Evolutionary conservation across 208 protist species (phyloP), one percentile per base, ranked within the genome.

Genomic region (Endotrypanum monterogeii): DNA sequence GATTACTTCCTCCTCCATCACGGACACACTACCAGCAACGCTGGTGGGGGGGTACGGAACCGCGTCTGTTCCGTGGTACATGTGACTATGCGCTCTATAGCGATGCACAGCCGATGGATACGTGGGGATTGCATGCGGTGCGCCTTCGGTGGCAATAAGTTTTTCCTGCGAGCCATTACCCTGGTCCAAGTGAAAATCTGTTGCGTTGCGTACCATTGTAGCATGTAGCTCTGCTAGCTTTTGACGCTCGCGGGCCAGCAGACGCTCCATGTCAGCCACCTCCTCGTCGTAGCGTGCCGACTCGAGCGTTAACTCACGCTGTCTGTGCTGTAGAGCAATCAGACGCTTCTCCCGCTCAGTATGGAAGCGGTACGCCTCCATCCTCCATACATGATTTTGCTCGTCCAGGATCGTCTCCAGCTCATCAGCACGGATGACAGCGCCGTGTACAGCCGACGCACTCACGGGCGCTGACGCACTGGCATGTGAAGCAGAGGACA

Each of bases 361-460:
- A 46, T 86, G 69, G 60, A 93, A 93, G 52, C 86, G 89, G 37
- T 83, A 76, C 30, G 80, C 84, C 77, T 93, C 89, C 86, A 90
- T 90, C 35, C 75, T 56, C 89, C 89, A 93, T 9, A 83, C 66
- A 76, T 90, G 83, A 6, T 93, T 82, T 50, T 79, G 69, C 67
- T 90, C 78, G 6, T 77, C 80, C 14, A 89, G 52, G 9, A 82
- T 67, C 28, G 82, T 81, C 48, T 80, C 72, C 4, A 87, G 73
- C 55, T 85, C 83, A 54, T 84, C 81, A 0, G 82, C 75, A 41
- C 62, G 51, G 55, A 85, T 56, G 39, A 56, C 35, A 41, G 70
- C 54, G 39, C 58, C 7, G 28, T 55, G 55, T 46, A 37, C 18
- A 7, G 48, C 63, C 28, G 30, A 48, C 14, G 70, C 44, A 25